Percentiles rank a stretch among this genome's conserved stretches.
Conservation (phyloP, 306 rosid species). For the Glycyrrhiza uralensis region DNA sequence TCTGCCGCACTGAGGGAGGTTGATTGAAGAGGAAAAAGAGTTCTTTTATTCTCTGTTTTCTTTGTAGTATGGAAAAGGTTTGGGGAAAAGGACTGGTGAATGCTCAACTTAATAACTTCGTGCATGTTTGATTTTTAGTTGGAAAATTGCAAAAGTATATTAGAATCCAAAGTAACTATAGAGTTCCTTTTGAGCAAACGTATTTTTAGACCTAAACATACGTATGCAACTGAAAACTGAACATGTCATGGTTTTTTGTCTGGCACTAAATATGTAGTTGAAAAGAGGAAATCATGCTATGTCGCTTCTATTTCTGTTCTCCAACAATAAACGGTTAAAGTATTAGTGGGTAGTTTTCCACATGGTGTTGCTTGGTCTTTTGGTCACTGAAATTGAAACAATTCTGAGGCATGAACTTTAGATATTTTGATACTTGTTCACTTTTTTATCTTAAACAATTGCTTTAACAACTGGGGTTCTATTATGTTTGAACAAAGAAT, state of each 20-base stretch:
- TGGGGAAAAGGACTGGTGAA: slow-evolving; percentile 26
- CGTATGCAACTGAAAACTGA: no score
- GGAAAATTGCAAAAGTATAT: no score
- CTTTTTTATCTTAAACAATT: neutral
- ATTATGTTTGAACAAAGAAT: neutral
- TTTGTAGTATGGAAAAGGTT: slow-evolving; percentile 30
- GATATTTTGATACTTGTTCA: neutral
- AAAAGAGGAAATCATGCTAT: slow-evolving; percentile 10
- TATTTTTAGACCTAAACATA: no score
- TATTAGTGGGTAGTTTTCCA: slow-evolving; percentile 17
- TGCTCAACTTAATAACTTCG: slow-evolving; percentile 22
- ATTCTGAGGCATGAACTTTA: neutral
- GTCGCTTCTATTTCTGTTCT: slow-evolving; percentile 24
- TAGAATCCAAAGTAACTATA: no score
- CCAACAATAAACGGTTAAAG: slow-evolving; percentile 4
- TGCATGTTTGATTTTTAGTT: no score
- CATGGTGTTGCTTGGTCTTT: slow-evolving; percentile 9
- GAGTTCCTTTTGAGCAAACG: no score
- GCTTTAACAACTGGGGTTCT: neutral
- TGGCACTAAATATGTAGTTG: slow-evolving; percentile 19
- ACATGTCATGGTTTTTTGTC: slow-evolving; percentile 15
- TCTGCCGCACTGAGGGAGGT: slow-evolving; percentile 43
- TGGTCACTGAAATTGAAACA: slow-evolving; percentile 24
- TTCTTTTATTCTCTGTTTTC: slow-evolving; percentile 21
- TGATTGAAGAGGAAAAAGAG: slow-evolving; percentile 44